A percentile compares a stretch with the other conserved stretches of the same genome.
Evolutionary conservation across 106 monocot species (phyloP).

Genomic region (Cymbidium sinense): DNA sequence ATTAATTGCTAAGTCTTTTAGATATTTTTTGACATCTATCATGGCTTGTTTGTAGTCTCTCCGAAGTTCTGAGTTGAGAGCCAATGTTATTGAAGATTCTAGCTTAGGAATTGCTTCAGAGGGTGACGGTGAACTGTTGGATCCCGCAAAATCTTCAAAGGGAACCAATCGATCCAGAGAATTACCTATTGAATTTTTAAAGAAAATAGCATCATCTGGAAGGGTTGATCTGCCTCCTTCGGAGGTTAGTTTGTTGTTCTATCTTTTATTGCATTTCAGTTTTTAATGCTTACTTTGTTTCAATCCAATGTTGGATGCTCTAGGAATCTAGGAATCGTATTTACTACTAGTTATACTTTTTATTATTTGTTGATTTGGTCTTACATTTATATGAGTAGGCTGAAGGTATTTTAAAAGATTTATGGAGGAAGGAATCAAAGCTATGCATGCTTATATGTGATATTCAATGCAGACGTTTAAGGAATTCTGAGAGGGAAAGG

Average conservation of each 20-base stretch:
- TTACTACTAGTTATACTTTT: not conserved
- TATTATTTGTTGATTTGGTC: not conserved
- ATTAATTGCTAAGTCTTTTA: not conserved
- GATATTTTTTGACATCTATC: not conserved
- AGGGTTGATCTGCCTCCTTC: constrained; percentile 46
- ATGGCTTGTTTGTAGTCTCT: constrained; percentile 27
- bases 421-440: constrained; percentile 63
- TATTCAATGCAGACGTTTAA: constrained; percentile 39
- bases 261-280: not conserved
- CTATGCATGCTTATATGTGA: constrained; percentile 73
- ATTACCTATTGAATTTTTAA: constrained; percentile 26
- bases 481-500: constrained; percentile 13
- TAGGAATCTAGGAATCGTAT: not conserved
- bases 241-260: constrained; percentile 33
- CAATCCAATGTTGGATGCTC: not conserved
- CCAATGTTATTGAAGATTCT: constrained; percentile 37
- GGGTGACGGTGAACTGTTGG: constrained; percentile 19
- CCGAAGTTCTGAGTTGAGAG: constrained; percentile 18
- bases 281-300: not conserved
- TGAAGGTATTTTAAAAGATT: constrained; percentile 46
- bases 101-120: constrained; percentile 17
- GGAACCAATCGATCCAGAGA: constrained; percentile 5
- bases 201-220: constrained; percentile 30
- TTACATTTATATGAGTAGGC: constrained; percentile 29
- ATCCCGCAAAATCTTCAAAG: constrained; percentile 5